These are phyloP conservation scores for Chlamydomonas asymmetrica DNA, from an alignment of 139 green algal genomes.

Conservation along the genomic window DNA sequence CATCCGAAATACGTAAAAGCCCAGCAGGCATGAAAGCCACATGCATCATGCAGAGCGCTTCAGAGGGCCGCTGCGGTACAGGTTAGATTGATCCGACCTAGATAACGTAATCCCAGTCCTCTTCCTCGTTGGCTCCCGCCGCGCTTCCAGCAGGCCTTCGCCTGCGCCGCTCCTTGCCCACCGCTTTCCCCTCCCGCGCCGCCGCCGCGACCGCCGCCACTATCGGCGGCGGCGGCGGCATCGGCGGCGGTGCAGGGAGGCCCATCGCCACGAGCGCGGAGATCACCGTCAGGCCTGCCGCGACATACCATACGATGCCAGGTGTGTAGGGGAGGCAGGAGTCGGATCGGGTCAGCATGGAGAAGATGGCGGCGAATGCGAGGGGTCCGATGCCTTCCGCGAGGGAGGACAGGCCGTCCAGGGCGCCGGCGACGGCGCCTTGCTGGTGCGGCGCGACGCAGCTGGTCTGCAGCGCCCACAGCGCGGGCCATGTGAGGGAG, in stretches of 20 bases:
- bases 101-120: too few species aligned
- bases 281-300: constrained; percentile 11
- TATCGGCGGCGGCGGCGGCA: too few species aligned
- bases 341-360: constrained; percentile 53
- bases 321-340: constrained; percentile 52
- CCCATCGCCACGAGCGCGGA: constrained; percentile 6
- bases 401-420: constrained; percentile 70
- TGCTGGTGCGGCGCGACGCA: constrained; percentile 38
- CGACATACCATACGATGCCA: constrained; percentile 31
- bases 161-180: too few species aligned
- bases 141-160: too few species aligned
- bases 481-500: constrained; percentile 61
- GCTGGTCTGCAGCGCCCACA: constrained; percentile 66
- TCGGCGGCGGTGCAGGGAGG: constrained; percentile 6
- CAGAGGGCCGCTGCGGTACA: too few species aligned
- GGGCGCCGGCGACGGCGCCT: constrained; percentile 55
- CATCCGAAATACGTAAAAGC: too few species aligned
- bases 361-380: constrained; percentile 71
- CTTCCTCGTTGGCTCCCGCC: too few species aligned
- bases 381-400: constrained; percentile 70
- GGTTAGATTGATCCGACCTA: too few species aligned
- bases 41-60: too few species aligned
- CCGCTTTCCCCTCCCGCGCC: too few species aligned
- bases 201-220: too few species aligned
- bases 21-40: too few species aligned